Evolutionary conservation across 495 filamentous ascomycete species (phyloP), one percentile per base, ranked within the genome.

Genomic region (Aspergillus cavernicola): DNA sequence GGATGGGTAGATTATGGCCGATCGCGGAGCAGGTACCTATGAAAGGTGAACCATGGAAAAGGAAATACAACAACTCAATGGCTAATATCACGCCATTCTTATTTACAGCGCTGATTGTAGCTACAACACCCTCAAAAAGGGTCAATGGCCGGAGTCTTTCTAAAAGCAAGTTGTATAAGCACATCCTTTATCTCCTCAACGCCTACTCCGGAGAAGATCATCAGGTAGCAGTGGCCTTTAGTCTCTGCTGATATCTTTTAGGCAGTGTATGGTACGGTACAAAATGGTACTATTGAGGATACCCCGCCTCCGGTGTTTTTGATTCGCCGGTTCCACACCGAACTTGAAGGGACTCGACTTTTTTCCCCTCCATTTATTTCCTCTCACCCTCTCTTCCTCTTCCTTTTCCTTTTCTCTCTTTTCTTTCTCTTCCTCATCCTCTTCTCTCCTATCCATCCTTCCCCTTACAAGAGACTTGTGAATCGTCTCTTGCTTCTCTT

Each of bases 291-390:
- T 47, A 24, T 47, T 65, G 61, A 41, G 65, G 53, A 28, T 56
- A 55, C n/a, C 19, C 33, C 16, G 22, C 32, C 64, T 62, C 62
- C 68, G 64, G 57, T 58, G 54, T 66, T 66, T 67, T 13, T 57
- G 42, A 42, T 52, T 53, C 55, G 49, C 31, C 50, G 53, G 29
- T 38, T 24, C 44, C 45, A 56, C 53, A 44, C 46, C 53, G 53
- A 16, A n/a, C 12, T n/a, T 33, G 11, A 50, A 45, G 52, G 52
- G 28, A 33, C 36, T 66, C 62, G 56, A 60, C 52, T 53, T 42
- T 57, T 60, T 58, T 53, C 61, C 59, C 52, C 57, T 45, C 52
- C 46, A 52, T 42, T 44, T 60, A 50, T 55, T 63, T 47, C 50
- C 52, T 38, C 52, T 38, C 59, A 49, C 39, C 39, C 45, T 56